These are phyloP conservation scores for Colletotrichum nymphaeae DNA, from an alignment of 2,329 filamentous ascomycete species.

Conservation along the genomic window DNA sequence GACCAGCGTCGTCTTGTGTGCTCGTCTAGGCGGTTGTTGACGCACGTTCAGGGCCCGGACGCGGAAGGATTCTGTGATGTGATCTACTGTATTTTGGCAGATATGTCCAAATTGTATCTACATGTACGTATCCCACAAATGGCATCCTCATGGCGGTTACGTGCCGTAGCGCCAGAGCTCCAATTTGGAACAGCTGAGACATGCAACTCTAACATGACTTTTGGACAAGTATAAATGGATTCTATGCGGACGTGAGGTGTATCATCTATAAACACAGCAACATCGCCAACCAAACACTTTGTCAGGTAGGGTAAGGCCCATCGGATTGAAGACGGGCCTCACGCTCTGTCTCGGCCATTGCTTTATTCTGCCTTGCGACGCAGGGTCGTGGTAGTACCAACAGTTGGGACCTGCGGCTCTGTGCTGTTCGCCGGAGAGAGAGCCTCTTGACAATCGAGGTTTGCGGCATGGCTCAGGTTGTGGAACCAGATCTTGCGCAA, in stretches of 20 bases:
- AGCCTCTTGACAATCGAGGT: background rate
- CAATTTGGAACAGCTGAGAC: background rate
- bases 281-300: too few species aligned
- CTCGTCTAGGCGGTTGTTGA: background rate
- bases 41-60: constrained; percentile 1
- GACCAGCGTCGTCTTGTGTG: background rate
- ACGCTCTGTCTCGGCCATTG: background rate
- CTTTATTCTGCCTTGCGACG: background rate
- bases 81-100: background rate
- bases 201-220: background rate
- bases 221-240: too few species aligned
- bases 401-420: background rate
- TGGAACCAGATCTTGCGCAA: background rate
- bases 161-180: background rate
- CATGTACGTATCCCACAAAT: background rate
- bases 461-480: background rate
- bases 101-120: too few species aligned
- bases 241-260: too few species aligned
- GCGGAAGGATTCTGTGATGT: background rate
- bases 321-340: background rate
- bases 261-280: background rate
- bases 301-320: too few species aligned
- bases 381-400: background rate
- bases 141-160: background rate
- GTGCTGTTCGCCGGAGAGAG: background rate